Percentiles rank a stretch among this genome's conserved stretches.
phyloP scores from a whole-genome alignment of 208 protist genomes.

The Leishmania mexicana region DNA sequence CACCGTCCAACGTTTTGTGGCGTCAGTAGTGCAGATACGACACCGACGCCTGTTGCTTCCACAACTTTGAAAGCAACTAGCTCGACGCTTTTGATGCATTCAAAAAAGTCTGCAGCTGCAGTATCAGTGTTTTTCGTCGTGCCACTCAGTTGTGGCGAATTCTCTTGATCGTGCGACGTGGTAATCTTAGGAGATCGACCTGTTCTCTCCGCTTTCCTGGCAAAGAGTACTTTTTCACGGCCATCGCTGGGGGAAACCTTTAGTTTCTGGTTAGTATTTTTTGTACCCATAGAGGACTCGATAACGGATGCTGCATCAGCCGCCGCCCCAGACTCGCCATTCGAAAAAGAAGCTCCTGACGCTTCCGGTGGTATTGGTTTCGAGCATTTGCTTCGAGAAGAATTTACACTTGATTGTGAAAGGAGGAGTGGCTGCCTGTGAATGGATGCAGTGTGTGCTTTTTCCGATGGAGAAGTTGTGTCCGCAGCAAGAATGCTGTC shows the following conservation, averaged over 20 bases:
- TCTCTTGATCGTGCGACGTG: not conserved
- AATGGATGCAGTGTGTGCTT: conserved; percentile 10
- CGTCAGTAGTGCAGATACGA: conserved; percentile 6
- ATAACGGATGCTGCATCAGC: not conserved
- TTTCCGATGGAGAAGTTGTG: not conserved
- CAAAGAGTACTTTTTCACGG: not conserved
- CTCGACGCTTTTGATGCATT: not conserved
- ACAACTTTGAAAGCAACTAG: conserved; percentile 16
- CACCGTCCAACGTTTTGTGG: conserved; percentile 1
- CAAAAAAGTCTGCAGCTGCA: not conserved
- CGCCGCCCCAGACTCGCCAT: not conserved
- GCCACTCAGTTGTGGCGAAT: not conserved
- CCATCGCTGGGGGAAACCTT: not conserved
- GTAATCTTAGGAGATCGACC: not conserved
- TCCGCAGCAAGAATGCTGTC: conserved; percentile 32
- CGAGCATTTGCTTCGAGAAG: not conserved
- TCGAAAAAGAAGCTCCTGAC: not conserved
- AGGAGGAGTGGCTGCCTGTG: not conserved
- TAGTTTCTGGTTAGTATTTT: not conserved
- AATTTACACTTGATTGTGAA: not conserved
- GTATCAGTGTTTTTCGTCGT: not conserved
- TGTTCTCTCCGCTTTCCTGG: not conserved
- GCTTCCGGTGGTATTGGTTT: not conserved
- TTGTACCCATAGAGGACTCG: not conserved
- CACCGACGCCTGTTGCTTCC: conserved; percentile 20